phyloP scores from a whole-genome alignment of 2,329 filamentous ascomycete genomes.

The Talaromyces sp. region DNA sequence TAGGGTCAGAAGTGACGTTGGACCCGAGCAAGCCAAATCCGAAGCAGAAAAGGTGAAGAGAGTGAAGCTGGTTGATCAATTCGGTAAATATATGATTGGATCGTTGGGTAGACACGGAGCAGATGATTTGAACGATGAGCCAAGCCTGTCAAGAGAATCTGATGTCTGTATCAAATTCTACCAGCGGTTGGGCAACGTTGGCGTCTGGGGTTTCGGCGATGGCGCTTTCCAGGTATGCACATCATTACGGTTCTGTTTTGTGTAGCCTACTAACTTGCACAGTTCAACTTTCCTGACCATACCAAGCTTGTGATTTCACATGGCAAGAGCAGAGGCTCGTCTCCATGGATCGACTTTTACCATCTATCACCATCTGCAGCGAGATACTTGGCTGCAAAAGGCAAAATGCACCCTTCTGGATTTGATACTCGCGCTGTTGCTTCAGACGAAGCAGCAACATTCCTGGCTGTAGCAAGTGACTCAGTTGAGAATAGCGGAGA shows the following conservation, averaged over 20 bases:
- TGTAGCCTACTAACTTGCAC: not conserved
- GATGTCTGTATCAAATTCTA: constrained; percentile 50
- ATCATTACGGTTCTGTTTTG: not conserved
- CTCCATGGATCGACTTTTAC: constrained; percentile 48
- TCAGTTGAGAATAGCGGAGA: constrained; percentile 32
- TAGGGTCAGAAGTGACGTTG: constrained; percentile 32
- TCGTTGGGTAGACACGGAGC: constrained; percentile 42
- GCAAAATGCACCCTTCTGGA: constrained; percentile 43
- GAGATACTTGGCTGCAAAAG: constrained; percentile 40
- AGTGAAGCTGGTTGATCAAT: constrained; percentile 49
- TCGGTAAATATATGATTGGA: constrained; percentile 53
- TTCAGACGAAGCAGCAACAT: constrained; percentile 40
- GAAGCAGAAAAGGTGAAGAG: constrained; percentile 49
- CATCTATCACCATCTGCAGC: constrained; percentile 48
- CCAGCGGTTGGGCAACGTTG: constrained; percentile 51
- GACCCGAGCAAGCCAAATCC: constrained; percentile 34
- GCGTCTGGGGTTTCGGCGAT: constrained; percentile 52
- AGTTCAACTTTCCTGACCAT: constrained; percentile 53
- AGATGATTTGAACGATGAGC: constrained; percentile 31
- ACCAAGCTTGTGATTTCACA: constrained; percentile 50
- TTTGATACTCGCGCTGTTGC: constrained; percentile 43
- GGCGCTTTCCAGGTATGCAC: constrained; percentile 44
- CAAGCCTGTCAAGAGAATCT: constrained; percentile 24
- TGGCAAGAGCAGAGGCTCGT: constrained; percentile 36
- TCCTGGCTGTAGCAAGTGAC: constrained; percentile 40